Conservation (phyloP, 148 eudicot species). For the Silene latifolia region DNA sequence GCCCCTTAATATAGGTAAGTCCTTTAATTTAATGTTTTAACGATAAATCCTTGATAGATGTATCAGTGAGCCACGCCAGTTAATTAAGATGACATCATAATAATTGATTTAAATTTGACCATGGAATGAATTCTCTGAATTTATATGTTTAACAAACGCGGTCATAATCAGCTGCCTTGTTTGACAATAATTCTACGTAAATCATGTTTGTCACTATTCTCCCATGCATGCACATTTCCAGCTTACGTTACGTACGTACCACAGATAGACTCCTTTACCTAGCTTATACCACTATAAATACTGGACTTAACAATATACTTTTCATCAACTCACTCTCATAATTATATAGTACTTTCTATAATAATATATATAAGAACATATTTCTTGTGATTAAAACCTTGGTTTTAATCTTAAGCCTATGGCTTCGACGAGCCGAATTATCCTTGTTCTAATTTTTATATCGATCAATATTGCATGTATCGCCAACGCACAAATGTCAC, state of each 20-base stretch:
- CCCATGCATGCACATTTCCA: slow-evolving; percentile 16
- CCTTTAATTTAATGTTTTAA: too few relatives aligned
- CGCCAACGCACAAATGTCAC: slow-evolving; percentile 28
- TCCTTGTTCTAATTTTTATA: neutral
- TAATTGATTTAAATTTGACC: neutral
- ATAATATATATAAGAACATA: neutral
- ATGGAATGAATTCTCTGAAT: neutral
- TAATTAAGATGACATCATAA: slow-evolving; percentile 4
- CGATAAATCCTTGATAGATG: too few relatives aligned
- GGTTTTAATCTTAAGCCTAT: neutral
- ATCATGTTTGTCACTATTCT: neutral
- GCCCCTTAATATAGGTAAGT: too few relatives aligned
- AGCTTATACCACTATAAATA: slow-evolving; percentile 6
- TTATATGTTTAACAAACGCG: neutral
- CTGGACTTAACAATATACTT: neutral
- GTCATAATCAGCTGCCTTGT: slow-evolving; percentile 5
- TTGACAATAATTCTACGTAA: slow-evolving; percentile 15
- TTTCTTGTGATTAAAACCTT: too few relatives aligned
- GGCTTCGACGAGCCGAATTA: neutral
- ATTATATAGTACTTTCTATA: neutral
- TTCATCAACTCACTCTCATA: slow-evolving; percentile 6
- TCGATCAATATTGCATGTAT: neutral
- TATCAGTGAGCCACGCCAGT: too few relatives aligned
- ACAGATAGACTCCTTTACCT: neutral
- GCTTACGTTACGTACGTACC: neutral